Base-by-base conservation (phyloP, 345 rosid species). In the Aquilaria sinensis region DNA sequence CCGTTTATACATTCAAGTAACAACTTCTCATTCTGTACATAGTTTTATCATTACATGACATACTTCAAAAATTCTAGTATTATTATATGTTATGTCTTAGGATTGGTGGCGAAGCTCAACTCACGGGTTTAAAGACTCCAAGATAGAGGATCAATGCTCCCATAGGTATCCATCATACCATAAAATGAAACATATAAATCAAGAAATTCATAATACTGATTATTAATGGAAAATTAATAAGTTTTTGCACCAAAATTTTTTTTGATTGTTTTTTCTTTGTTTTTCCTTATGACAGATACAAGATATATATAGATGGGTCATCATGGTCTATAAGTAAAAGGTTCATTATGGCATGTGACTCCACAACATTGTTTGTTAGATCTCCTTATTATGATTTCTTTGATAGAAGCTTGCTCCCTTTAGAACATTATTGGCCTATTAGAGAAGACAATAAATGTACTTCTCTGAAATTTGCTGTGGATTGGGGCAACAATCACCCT, bases 261-360 rank as follows among this genome's bases (percentile, higher is more conserved):
- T 23, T 23, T 23, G 23, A 23, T 23, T 23, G 23, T 23, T 23
- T 23, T 23, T 23, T 23, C 1, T 37, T 3, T 7, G 7, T 3
- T 3, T 7, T 3, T 3, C 1, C 43, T 1, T 3, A 37, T 37
- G 7, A 56, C 65, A 83, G 96, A 57, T 88, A 86, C 64, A 89
- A 88, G 75, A 84, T 88, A 9, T 84, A 82, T 47, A 51, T 85
- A 14, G 96, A 88, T 70, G 96, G 96, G 55, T 69, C 81, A 77
- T 84, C 82, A 10, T 88, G 96, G 96, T 88, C 96, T 12, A 92
- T 85, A 51, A 88, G 92, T 43, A 81, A 75, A 76, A 85, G 85
- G 64, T 85, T 83, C 62, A 88, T 85, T 14, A 45, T 88, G 60
- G 92, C 92, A 53, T 88, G 92, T 45, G 81, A 83, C 65, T 71